Base-by-base conservation (phyloP, 345 rosid genomes). In the Gynandropsis gynandra region DNA sequence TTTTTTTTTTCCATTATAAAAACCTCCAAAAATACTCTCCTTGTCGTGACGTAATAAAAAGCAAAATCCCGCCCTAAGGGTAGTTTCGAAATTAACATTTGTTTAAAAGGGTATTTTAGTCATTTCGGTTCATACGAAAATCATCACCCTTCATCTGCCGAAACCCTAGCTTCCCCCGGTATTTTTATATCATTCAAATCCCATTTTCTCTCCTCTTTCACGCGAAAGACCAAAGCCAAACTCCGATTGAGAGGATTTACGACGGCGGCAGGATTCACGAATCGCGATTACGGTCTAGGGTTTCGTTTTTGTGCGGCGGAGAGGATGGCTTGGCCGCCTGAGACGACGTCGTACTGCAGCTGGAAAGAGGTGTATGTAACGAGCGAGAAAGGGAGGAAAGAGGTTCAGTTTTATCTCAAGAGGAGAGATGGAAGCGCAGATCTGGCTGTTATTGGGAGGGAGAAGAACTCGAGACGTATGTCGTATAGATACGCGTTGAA, bases 331-430 rank as follows among this genome's bases (percentile, higher is more conserved):
- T 58, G 77, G 67, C 45, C 71, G 9, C 20, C 66, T 46, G 69
- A 47, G 5, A 27, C 44, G 63, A 46, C 57, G 66, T 36, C 68
- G 20, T 87, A 87, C 66, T 75, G 67, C 19, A 70, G 82, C 35
- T 87, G 96, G 96, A 82, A 69, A 45, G 87, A 83, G 87, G 76
- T 67, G 62, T 62, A 57, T 37, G 79, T 67, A 47, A 72, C 70
- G 39, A 66, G 42, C 74, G 68, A 69, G 10, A 72, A 53, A 41
- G 87, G 82, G 43, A 76, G 74, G 72, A 67, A 64, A 3, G 87
- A 71, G 77, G 73, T 84, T 61, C 87, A 59, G 34, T 87, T 76
- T 50, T 81, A 72, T 47, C 74, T 81, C 24, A 86, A 72, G 64
- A 76, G 76, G 54, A 67, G 15, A 38, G 85, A 80, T 39, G 87